Conservation (phyloP, 2,329 filamentous ascomycete genomes). For the Claviceps fusiformis region DNA sequence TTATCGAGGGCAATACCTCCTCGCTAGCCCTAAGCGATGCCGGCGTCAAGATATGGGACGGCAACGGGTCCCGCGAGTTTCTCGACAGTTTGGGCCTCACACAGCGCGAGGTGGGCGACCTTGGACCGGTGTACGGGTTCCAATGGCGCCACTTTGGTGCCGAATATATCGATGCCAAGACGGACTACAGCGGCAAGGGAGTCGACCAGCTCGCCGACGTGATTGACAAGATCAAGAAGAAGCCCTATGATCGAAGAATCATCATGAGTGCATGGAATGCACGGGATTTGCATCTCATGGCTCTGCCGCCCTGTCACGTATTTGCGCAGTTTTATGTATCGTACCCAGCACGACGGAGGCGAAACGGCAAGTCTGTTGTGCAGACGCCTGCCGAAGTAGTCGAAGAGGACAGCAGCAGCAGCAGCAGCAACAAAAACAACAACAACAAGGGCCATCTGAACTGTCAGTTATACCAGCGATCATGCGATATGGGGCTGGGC, state of each 20-base stretch:
- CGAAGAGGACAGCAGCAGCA: slow-evolving; percentile 6
- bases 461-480: slow-evolving; percentile 84
- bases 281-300: slow-evolving; percentile 73
- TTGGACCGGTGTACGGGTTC: slow-evolving; percentile 95
- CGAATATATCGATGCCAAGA: slow-evolving; percentile 63
- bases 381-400: background rate
- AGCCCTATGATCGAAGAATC: slow-evolving; percentile 79
- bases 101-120: slow-evolving; percentile 73
- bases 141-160: slow-evolving; percentile 98
- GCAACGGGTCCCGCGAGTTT: slow-evolving; percentile 82
- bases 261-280: slow-evolving; percentile 94
- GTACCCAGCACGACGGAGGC: slow-evolving; percentile 36
- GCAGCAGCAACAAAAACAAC: too few relatives aligned
- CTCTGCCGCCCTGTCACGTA: slow-evolving; percentile 89
- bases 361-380: background rate
- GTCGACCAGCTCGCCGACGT: slow-evolving; percentile 89
- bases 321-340: slow-evolving; percentile 94
- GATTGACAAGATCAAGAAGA: slow-evolving; percentile 70
- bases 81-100: slow-evolving; percentile 73
- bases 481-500: slow-evolving; percentile 92
- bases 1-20: slow-evolving; percentile 73
- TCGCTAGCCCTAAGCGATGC: slow-evolving; percentile 61
- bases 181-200: slow-evolving; percentile 77
- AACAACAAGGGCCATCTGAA: slow-evolving; percentile 53
- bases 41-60: slow-evolving; percentile 96